Conservation (phyloP, 2,329 filamentous ascomycete species). For the Cladosporium cucumerinum region DNA sequence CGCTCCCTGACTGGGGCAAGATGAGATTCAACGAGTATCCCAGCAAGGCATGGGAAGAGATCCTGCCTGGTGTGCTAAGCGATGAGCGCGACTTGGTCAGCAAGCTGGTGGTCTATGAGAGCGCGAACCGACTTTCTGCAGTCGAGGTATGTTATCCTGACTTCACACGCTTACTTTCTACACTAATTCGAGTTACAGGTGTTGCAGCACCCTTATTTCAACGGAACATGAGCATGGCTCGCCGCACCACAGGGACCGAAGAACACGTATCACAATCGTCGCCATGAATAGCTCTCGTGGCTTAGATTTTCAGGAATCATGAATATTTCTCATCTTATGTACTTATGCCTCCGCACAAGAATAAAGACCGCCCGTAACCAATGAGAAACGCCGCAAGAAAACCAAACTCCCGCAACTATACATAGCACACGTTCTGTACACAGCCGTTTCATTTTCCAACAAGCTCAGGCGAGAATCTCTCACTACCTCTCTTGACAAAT, state of each 20-base stretch:
- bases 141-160: conserved; percentile 47
- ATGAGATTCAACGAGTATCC: conserved; percentile 75
- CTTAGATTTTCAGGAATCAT: not conserved
- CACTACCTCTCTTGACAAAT: conserved; percentile 65
- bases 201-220: conserved; percentile 4
- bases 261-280: not conserved
- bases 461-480: conserved; percentile 43
- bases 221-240: not conserved
- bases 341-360: not conserved
- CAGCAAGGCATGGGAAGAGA: conserved; percentile 61
- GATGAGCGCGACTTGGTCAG: conserved; percentile 64
- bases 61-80: conserved; percentile 61
- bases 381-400: not conserved
- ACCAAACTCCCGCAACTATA: not conserved
- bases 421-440: not conserved
- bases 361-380: not conserved
- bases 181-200: not conserved
- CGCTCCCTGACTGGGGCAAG: conserved; percentile 83
- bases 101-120: conserved; percentile 70
- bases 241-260: not conserved
- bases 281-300: too few relatives aligned
- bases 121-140: conserved; percentile 63
- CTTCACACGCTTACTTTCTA: not conserved
- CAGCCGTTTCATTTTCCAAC: not conserved
- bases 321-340: not conserved